Base-by-base conservation (phyloP, 345 rosid species). In the Tarenaya hassleriana region DNA sequence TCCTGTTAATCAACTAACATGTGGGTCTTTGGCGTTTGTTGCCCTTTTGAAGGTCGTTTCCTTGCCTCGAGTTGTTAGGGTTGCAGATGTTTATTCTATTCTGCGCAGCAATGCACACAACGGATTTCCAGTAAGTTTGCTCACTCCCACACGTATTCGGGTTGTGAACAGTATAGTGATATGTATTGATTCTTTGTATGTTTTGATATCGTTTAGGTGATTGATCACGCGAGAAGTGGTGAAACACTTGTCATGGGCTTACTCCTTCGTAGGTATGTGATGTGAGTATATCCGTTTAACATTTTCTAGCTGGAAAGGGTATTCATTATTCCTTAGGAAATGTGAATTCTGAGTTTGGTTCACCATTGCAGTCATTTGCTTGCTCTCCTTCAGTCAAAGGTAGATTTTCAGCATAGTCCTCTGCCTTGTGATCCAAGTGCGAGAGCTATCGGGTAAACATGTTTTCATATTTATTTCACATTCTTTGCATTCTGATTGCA, bases 401-500 rank as follows among this genome's bases (percentile, higher is more conserved):
- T 83, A 12, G 98, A 85, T 76, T 92, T 92, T 69, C 97, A 92
- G 77, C 97, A 88, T 56, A 88, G 95, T 70, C 94, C 95, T 63
- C 68, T 85, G 60, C 91, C 95, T 35, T 71, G 70, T 35, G 90
- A 87, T 68, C 72, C 84, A 50, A 69, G 52, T 38, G 77, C 94
- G 48, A 51, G 72, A 61, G 46, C 75, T 51, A 71, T 82, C 52
- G 69, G 83, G 96, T 84, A 61, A 69, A 41, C 8, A 10, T 41
- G 31, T 32, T 44, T 35, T 42, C n/a, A 4, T 21, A 63, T 11
- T 31, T 24, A 33, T 41, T 52, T 49, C 13, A 10, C 19, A 39
- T 19, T 32, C 17, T 37, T 37, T 13, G 41, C 40, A 39, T 8
- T 40, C 50, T 59, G 17, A 14, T 41, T 53, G 29, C 34, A 35